Percentiles rank a stretch among this genome's conserved stretches.
phyloP scores from a whole-genome alignment of 2,329 filamentous ascomycete species.

The Lachnellula arida region DNA sequence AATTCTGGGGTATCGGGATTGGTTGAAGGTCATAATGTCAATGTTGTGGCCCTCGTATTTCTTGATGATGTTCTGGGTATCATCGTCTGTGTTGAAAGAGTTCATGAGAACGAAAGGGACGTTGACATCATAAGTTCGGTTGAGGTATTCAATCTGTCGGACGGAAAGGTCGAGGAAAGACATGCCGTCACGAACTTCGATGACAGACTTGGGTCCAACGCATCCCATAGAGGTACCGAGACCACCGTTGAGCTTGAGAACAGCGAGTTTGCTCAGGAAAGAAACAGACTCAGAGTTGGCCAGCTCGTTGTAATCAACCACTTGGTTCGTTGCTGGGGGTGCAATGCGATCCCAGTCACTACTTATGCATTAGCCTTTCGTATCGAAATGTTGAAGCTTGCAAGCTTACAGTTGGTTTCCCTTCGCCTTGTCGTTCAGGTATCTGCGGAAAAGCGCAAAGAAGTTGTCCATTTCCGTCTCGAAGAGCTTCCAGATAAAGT shows the following conservation, averaged over 20 bases:
- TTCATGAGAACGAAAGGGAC: constrained; percentile 99
- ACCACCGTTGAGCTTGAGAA: constrained; percentile 98
- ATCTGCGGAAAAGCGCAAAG: constrained; percentile 96
- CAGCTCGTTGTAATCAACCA: constrained; percentile 90
- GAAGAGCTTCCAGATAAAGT: constrained; percentile 61
- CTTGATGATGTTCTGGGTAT: constrained; percentile 99
- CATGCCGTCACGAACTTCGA: constrained; percentile 99
- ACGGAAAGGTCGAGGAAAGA: constrained; percentile 99
- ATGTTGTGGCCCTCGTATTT: constrained; percentile 99
- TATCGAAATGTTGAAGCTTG: not conserved
- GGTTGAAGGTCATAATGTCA: constrained; percentile 99
- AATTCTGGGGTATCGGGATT: constrained; percentile 96
- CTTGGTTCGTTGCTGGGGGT: constrained; percentile 87
- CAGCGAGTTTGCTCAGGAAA: constrained; percentile 95
- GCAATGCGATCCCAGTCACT: constrained; percentile 97
- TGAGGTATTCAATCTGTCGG: constrained; percentile 97
- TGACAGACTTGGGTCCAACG: constrained; percentile 98
- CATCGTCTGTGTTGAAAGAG: constrained; percentile 99
- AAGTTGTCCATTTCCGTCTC: constrained; percentile 99
- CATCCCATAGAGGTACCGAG: constrained; percentile 99
- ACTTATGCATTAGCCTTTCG: constrained; percentile 10
- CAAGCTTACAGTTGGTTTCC: constrained; percentile 73
- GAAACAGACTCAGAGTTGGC: constrained; percentile 85
- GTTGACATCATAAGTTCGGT: constrained; percentile 95
- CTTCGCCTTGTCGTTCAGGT: constrained; percentile 98